Conservation (phyloP, 139 green algal genomes). For the Closterium sp. region DNA sequence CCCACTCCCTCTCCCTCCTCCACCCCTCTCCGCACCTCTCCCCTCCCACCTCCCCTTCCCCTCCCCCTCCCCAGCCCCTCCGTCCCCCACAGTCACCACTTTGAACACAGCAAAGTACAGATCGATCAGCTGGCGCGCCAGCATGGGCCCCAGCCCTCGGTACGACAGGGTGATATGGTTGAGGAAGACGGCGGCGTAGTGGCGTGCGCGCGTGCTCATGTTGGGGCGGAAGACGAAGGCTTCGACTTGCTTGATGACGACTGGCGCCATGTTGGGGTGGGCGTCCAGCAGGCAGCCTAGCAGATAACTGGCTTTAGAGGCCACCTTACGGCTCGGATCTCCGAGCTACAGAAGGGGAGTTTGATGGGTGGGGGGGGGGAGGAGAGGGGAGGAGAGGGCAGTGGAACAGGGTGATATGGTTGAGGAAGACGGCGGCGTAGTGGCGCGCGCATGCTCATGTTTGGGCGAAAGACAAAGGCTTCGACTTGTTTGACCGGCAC, state of each 20-base stretch:
- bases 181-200: slow-evolving; percentile 45
- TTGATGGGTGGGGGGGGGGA: no score
- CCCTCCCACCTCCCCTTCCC: background rate
- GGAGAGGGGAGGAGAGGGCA: no score
- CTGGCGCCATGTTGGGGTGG: slow-evolving; percentile 83
- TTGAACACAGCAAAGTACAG: background rate
- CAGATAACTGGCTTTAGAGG: slow-evolving; percentile 82
- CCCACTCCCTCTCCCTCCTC: background rate
- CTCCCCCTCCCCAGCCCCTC: background rate
- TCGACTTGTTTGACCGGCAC: slow-evolving; percentile 84
- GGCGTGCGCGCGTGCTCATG: background rate
- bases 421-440: slow-evolving; percentile 57
- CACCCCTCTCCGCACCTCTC: background rate
- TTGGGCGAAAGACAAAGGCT: slow-evolving; percentile 75
- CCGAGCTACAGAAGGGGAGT: slow-evolving; percentile 61
- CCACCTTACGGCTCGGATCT: slow-evolving; percentile 81
- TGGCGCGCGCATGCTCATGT: background rate
- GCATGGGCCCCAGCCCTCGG: slow-evolving; percentile 11
- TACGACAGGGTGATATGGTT: slow-evolving; percentile 85
- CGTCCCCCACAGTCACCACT: background rate
- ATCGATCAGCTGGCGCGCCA: background rate
- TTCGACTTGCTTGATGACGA: slow-evolving; percentile 84
- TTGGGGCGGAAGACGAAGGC: slow-evolving; percentile 74
- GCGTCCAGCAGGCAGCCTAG: slow-evolving; percentile 72
- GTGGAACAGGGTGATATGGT: slow-evolving; percentile 60